phyloP scores from a whole-genome alignment of 108 stramenopile species.

The Conticribra weissflogii region DNA sequence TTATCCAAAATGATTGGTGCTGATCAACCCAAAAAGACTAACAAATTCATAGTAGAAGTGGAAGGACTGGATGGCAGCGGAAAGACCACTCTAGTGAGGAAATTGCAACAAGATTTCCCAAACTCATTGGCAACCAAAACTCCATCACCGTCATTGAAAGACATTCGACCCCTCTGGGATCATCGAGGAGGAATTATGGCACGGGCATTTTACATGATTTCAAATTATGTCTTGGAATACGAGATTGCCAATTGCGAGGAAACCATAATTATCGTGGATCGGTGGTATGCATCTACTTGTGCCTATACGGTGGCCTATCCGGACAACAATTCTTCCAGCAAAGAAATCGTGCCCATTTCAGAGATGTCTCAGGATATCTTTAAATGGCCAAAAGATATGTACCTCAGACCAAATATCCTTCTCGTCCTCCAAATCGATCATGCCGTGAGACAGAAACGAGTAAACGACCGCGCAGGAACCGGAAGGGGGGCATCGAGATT shows the following conservation, averaged over 20 bases:
- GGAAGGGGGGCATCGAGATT: slow-evolving; percentile 11
- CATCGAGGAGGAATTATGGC: slow-evolving; percentile 46
- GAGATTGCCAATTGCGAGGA: slow-evolving; percentile 21
- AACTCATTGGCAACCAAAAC: slow-evolving; percentile 29
- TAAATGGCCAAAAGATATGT: slow-evolving; percentile 45
- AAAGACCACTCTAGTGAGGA: slow-evolving; percentile 38
- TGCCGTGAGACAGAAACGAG: slow-evolving; percentile 21
- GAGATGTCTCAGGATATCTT: slow-evolving; percentile 18
- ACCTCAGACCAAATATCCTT: slow-evolving; percentile 20
- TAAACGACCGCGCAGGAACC: slow-evolving; percentile 19
- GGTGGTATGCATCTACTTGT: slow-evolving; percentile 34
- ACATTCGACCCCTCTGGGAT: slow-evolving; percentile 43
- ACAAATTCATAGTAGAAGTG: slow-evolving; percentile 31
- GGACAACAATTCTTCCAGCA: not conserved
- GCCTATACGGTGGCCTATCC: slow-evolving; percentile 33
- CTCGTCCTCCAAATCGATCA: slow-evolving; percentile 34
- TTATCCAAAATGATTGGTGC: too few relatives aligned
- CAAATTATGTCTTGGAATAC: slow-evolving; percentile 51
- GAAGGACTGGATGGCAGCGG: slow-evolving; percentile 52
- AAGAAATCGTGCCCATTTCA: not conserved
- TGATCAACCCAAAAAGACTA: too few relatives aligned
- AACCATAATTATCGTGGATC: slow-evolving; percentile 35
- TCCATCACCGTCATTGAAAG: slow-evolving; percentile 21
- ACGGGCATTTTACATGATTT: slow-evolving; percentile 50
- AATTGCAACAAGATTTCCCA: slow-evolving; percentile 4